These are phyloP conservation scores for Fusarium acutatum DNA, from an alignment of 2,329 filamentous ascomycete genomes.

Conservation along the genomic window DNA sequence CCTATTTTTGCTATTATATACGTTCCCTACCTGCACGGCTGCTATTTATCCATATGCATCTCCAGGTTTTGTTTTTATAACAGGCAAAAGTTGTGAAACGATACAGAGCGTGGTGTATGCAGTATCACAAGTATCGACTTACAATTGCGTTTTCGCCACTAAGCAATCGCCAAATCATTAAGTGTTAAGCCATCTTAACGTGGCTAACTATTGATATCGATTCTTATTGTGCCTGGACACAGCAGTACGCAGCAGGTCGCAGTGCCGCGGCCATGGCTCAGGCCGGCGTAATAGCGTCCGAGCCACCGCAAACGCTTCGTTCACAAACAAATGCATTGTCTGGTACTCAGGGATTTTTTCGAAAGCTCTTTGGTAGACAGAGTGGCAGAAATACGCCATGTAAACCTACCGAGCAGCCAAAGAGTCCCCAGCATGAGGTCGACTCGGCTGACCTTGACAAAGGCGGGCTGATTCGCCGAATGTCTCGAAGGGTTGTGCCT, in stretches of 20 bases:
- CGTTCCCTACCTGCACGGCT: conserved; percentile 27
- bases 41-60: conserved; percentile 10
- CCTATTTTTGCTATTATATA: conserved; percentile 18
- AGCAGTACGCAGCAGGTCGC: conserved; percentile 17
- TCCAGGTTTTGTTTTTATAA: conserved; percentile 18
- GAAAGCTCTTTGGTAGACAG: conserved; percentile 42
- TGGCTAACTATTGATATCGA: conserved; percentile 8
- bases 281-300: conserved; percentile 41
- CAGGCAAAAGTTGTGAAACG: conserved; percentile 25
- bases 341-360: conserved; percentile 40
- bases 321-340: conserved; percentile 39
- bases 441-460: conserved; percentile 42
- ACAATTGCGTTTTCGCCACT: conserved; percentile 18
- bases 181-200: conserved; percentile 11
- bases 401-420: conserved; percentile 19
- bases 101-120: conserved; percentile 30
- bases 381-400: conserved; percentile 18
- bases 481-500: conserved; percentile 73
- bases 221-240: conserved; percentile 6
- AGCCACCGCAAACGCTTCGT: conserved; percentile 38
- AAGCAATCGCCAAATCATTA: conserved; percentile 12
- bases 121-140: conserved; percentile 19
- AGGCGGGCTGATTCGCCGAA: conserved; percentile 52
- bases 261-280: conserved; percentile 45
- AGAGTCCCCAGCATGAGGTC: conserved; percentile 46